phyloP scores from a whole-genome alignment of 1,139 yeast species.

The Pichia kudriavzevii region DNA sequence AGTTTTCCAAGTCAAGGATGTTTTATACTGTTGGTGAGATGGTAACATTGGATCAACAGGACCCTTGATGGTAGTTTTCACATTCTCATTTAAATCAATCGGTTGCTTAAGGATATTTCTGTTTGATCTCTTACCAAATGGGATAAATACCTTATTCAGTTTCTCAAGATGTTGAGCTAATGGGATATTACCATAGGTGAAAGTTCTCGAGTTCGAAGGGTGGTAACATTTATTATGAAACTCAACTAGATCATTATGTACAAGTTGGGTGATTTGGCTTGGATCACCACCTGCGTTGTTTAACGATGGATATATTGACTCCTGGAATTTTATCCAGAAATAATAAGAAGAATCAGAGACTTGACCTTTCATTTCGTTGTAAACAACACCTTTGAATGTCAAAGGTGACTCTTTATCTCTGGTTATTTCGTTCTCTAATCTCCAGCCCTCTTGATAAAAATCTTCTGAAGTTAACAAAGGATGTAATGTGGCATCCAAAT shows the following conservation, averaged over 20 bases:
- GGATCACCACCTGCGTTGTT: slow-evolving; percentile 97
- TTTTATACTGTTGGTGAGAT: slow-evolving; percentile 59
- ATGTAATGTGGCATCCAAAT: slow-evolving; percentile 77
- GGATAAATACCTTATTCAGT: slow-evolving; percentile 43
- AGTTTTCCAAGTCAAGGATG: slow-evolving; percentile 82
- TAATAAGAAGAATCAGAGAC: slow-evolving; percentile 82
- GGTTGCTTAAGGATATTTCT: slow-evolving; percentile 34
- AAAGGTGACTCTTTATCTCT: slow-evolving; percentile 54
- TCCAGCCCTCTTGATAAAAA: slow-evolving; percentile 96
- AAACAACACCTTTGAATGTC: slow-evolving; percentile 88
- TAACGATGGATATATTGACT: slow-evolving; percentile 75
- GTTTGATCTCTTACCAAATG: slow-evolving; percentile 44
- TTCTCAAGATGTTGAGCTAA: slow-evolving; percentile 54
- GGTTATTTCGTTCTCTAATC: slow-evolving; percentile 68
- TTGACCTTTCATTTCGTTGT: slow-evolving; percentile 98
- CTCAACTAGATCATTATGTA: slow-evolving; percentile 65
- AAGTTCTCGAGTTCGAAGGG: slow-evolving; percentile 83
- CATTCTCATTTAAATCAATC: slow-evolving; percentile 31
- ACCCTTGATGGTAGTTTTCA: slow-evolving; percentile 45
- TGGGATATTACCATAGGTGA: slow-evolving; percentile 79
- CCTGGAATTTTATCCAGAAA: slow-evolving; percentile 77
- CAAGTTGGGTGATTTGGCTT: slow-evolving; percentile 59
- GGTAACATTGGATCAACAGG: slow-evolving; percentile 84
- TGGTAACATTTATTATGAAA: slow-evolving; percentile 75
- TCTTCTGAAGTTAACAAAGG: slow-evolving; percentile 77